Base-by-base conservation (phyloP, 75 land plant genomes). In the Cryptomeria japonica region DNA sequence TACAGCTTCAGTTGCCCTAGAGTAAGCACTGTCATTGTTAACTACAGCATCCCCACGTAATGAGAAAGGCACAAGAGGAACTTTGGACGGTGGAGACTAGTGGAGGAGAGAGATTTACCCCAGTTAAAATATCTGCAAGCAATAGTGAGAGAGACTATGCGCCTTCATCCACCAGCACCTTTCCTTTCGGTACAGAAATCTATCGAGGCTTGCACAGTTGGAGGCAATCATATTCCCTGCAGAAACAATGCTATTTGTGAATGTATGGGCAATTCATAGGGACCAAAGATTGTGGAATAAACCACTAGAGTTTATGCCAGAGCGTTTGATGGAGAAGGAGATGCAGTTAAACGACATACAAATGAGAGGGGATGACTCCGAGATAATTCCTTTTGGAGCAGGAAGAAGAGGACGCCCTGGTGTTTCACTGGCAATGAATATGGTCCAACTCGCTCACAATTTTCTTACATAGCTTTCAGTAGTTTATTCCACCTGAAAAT, bases 361-460 rank as follows among this genome's bases (percentile, higher is more conserved):
- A 47, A 78, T 88, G 14, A 73, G 79, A 49, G 90, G 90, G 25
- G 84, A 76, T 5, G 86, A 90, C 42, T 90, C 88, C 75, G 58
- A 86, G 13, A 82, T 90, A 28, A 55, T 90, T 28, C 91, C 91
- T 7, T 90, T 90, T 77, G 90, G 90, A 14, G 88, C 91, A 47
- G 91, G 91, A 6, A 44, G 90, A 22, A 75, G 90, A 82, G 88
- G 85, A 36, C 86, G 89, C n/a, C 89, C 89, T 11, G 91, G 89
- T 12, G 64, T 78, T 51, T 83, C 73, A 37, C 22, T 87, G 28
- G 91, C 88, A 36, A 46, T 90, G 2, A 36, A 58, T 22, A 84
- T 10, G 36, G 61, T 87, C 14, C 61, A 90, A 39, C 78, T 87
- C 77, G 77, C 31, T 90, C 51, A 89, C 86, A 85, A 64, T 25